Evolutionary conservation across 2,329 filamentous ascomycete species (phyloP), one percentile per base, ranked within the genome.

Genomic region (Pseudonectria foliicola): DNA sequence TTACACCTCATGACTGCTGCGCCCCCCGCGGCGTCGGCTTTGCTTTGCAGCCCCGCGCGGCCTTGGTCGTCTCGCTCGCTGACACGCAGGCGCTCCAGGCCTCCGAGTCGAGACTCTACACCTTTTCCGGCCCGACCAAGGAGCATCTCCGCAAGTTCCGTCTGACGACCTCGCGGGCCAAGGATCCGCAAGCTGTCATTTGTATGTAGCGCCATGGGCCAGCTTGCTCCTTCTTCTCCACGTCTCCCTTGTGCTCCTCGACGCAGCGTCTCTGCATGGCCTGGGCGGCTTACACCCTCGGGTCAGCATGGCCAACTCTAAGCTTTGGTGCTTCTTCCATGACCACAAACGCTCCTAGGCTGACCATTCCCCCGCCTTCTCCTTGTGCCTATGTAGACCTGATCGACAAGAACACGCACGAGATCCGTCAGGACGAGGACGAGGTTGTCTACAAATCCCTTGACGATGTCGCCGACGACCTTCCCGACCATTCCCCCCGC

Each of bases 81-180:
- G 32, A 52, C 46, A 32, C 31, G 16, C 35, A 29, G 15, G 29
- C 34, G 25, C 31, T 27, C 29, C 14, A 63, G 62, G 60, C 59
- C 53, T 93, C 89, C 56, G 89, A 95, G 70, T 80, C 87, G 43
- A 75, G 88, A 50, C 75, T 96, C 44, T 96, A 95, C 68, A 86
- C 85, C 40, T 94, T 96, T 75, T 93, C 88, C 23, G 76, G 80
- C 45, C 86, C 92, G 65, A 95, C 87, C 29, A 92, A 83, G 64
- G 80, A 88, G 47, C 82, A 89, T 56, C 77, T 98, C 47, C 84
- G 86, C 62, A 96, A 95, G 65, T 98, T 98, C 68, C 85, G 92
- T 33, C 74, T 98, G 18, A 79, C 82, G 16, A 96, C 92, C 3
- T 95, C 89, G 24, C 73, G 92, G 46, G 80, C 87, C 34, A 90